Evolutionary conservation across 2,329 filamentous ascomycete genomes (phyloP), one percentile per base, ranked within the genome.

Genomic region (Orbilia brochopaga): DNA sequence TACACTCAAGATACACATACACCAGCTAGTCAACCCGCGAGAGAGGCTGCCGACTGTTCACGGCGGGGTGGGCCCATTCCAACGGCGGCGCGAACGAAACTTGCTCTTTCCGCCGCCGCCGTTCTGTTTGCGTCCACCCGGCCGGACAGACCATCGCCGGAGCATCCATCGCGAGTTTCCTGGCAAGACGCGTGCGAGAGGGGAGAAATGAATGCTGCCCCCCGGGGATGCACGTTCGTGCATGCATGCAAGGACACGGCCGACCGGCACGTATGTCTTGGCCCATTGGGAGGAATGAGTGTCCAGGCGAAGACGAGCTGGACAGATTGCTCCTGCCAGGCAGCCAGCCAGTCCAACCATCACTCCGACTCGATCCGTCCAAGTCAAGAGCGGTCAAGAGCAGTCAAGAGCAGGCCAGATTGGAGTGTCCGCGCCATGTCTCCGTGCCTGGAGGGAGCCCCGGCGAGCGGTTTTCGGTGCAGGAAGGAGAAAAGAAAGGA

Each of bases 241-340:
- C 37, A 42, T 5, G 13, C 3, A 2, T 15, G 4, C 37, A 42
- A 15, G 2, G n/a, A n/a, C 37, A 6, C 13, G 3, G 44, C 44
- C 44, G 19, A 11, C 44, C 44, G 44, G 44, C 19, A 48, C n/a
- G n/a, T n/a, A n/a, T 48, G 15, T 48, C 44, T 48, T 48, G 44
- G 44, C 44, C 19, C 17, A 19, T 23, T 48, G 8, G 44, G 17
- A 48, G 44, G n/a, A 42, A 42, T 13, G 37, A 4, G 13, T 7
- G 13, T 10, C 40, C 40, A 44, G 17, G 13, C 7, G 15, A 4
- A 10, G 15, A 15, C n/a, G 44, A 19, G 19, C n/a, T 48, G 44
- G 37, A 5, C n/a, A 5, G 21, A 19, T 19, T 42, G 37, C 13
- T 2, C n/a, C 4, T 42, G 37, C 44, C n/a, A 19, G 27, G 27